Percentiles rank a stretch among this genome's conserved stretches.
Evolutionary conservation across 192 early-diverging fungal species (phyloP).

Genomic region (Backusella westeae): DNA sequence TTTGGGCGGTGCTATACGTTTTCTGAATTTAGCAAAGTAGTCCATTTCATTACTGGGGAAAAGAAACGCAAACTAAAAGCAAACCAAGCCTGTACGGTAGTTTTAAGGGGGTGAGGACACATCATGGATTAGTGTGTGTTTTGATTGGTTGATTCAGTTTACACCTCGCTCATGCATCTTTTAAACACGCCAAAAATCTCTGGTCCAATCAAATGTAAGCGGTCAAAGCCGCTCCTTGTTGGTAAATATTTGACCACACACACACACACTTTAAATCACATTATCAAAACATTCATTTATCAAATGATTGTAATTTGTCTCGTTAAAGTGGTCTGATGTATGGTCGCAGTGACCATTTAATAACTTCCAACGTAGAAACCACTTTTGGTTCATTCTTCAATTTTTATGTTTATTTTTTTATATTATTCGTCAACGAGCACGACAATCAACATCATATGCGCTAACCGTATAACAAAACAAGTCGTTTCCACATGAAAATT

Average conservation of each 20-base stretch:
- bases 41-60: slow-evolving; percentile 42
- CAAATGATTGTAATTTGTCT: background rate
- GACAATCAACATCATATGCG: slow-evolving; percentile 7
- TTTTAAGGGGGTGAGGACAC: background rate
- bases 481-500: background rate
- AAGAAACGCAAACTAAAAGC: background rate
- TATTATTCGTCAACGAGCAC: background rate
- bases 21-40: slow-evolving; percentile 67
- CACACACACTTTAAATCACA: background rate
- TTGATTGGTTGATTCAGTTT: background rate
- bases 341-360: background rate
- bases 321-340: background rate
- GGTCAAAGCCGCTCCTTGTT: background rate
- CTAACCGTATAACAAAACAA: slow-evolving; percentile 1
- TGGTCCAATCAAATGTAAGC: background rate
- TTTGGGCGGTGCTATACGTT: slow-evolving; percentile 62
- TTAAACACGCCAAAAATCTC: background rate
- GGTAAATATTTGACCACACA: background rate
- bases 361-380: background rate
- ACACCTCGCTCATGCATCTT: background rate
- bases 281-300: background rate
- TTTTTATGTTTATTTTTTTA: background rate
- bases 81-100: background rate
- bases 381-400: background rate
- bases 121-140: background rate